Evolutionary conservation across 2,329 filamentous ascomycete genomes (phyloP).

Genomic region (Hymenoscyphus occultus): DNA sequence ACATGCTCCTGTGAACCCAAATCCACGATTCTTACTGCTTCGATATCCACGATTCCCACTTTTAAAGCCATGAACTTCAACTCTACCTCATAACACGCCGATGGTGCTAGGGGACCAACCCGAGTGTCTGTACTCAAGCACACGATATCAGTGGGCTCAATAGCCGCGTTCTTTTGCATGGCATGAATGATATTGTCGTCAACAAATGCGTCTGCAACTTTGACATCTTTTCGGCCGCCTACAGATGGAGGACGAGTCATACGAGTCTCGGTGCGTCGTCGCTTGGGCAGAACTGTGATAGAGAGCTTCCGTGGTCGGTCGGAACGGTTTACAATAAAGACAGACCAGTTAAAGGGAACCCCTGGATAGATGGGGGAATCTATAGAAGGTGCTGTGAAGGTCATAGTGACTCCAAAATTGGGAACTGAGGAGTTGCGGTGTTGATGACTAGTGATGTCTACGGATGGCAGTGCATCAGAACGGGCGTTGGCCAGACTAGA

Average conservation of each 20-base stretch:
- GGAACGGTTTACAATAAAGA: constrained; percentile 74
- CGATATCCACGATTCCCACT: constrained; percentile 66
- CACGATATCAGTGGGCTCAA: constrained; percentile 66
- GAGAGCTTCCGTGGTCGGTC: constrained; percentile 64
- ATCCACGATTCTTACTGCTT: constrained; percentile 71
- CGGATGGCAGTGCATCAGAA: constrained; percentile 57
- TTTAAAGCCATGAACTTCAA: constrained; percentile 67
- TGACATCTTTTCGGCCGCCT: constrained; percentile 38
- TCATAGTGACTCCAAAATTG: constrained; percentile 71
- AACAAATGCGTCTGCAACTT: constrained; percentile 61
- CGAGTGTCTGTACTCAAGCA: constrained; percentile 72
- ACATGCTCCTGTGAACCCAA: constrained; percentile 72
- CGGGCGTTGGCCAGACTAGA: constrained; percentile 55
- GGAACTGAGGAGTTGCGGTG: constrained; percentile 46
- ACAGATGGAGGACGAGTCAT: constrained; percentile 46
- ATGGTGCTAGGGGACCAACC: constrained; percentile 68
- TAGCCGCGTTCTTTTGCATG: constrained; percentile 62
- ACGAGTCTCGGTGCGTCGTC: constrained; percentile 55
- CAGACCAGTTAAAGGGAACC: constrained; percentile 66
- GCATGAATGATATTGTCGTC: constrained; percentile 71
- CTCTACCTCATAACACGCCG: constrained; percentile 71
- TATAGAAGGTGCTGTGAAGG: constrained; percentile 62
- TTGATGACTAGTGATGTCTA: constrained; percentile 49
- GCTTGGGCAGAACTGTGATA: constrained; percentile 63
- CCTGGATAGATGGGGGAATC: constrained; percentile 59